These are phyloP conservation scores for Talaromyces sp. DNA, from an alignment of 2,329 filamentous ascomycete species.

Conservation along the genomic window DNA sequence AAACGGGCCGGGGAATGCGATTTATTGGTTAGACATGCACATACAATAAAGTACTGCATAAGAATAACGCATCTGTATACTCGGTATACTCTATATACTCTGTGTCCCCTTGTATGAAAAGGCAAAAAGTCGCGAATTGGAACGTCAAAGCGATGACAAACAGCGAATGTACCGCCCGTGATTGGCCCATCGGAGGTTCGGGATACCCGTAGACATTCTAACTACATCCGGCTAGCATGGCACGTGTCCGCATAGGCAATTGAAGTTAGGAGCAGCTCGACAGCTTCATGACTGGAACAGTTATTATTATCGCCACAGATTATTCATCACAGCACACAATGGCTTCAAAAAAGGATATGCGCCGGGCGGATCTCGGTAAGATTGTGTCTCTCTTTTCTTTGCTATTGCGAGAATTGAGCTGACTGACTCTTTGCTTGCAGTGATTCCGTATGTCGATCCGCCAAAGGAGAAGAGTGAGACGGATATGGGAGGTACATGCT, in stretches of 20 bases:
- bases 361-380: slow-evolving; percentile 67
- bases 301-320: background rate
- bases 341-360: slow-evolving; percentile 71
- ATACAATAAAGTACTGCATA: no score
- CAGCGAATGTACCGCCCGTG: background rate
- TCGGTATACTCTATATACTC: no score
- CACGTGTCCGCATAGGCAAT: slow-evolving; percentile 8
- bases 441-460: slow-evolving; percentile 83
- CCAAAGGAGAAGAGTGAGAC: slow-evolving; percentile 56
- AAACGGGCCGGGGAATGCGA: background rate
- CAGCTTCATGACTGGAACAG: background rate
- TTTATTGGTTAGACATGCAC: background rate
- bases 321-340: slow-evolving; percentile 40
- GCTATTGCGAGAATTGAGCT: slow-evolving; percentile 11
- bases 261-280: background rate
- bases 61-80: no score
- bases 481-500: slow-evolving; percentile 69
- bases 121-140: background rate
- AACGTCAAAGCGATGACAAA: background rate
- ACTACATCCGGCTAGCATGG: background rate
- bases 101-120: no score
- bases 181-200: background rate
- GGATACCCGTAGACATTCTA: background rate
- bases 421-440: slow-evolving; percentile 43
- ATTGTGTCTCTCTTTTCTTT: slow-evolving; percentile 5